Evolutionary conservation across 1,139 yeast species (phyloP).

Genomic region (Keqinozyma sinolaborantium): DNA sequence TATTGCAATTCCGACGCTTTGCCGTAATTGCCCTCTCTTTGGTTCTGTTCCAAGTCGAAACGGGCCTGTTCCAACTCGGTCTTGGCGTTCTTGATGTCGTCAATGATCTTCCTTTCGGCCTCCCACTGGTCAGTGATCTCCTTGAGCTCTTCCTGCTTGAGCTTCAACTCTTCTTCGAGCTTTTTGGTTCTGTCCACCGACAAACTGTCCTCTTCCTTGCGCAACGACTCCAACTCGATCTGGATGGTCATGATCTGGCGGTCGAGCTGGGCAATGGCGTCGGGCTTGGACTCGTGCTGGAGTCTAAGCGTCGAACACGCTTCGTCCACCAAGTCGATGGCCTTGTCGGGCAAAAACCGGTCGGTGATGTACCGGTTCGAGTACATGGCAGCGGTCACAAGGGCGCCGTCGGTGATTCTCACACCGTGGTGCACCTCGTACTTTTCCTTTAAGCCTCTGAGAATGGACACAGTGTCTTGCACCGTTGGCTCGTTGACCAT

Average conservation of each 20-base stretch:
- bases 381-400: conserved; percentile 90
- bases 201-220: conserved; percentile 86
- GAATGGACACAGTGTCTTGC: conserved; percentile 84
- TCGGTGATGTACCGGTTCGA: conserved; percentile 91
- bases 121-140: conserved; percentile 86
- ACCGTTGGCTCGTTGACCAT: conserved; percentile 87
- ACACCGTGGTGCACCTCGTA: conserved; percentile 99
- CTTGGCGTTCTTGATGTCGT: conserved; percentile 73
- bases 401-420: conserved; percentile 87
- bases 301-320: conserved; percentile 92
- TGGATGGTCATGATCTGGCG: conserved; percentile 90
- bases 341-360: conserved; percentile 90
- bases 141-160: conserved; percentile 60
- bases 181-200: conserved; percentile 69
- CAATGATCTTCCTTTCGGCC: conserved; percentile 70
- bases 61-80: conserved; percentile 80
- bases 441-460: conserved; percentile 89
- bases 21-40: conserved; percentile 82
- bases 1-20: conserved; percentile 89
- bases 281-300: conserved; percentile 97
- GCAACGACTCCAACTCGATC: conserved; percentile 87
- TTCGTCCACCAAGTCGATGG: conserved; percentile 93
- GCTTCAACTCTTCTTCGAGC: conserved; percentile 61
- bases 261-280: conserved; percentile 85
- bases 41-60: conserved; percentile 76